Evolutionary conservation across 148 eudicot genomes (phyloP).

Genomic region (Camellia sinensis): DNA sequence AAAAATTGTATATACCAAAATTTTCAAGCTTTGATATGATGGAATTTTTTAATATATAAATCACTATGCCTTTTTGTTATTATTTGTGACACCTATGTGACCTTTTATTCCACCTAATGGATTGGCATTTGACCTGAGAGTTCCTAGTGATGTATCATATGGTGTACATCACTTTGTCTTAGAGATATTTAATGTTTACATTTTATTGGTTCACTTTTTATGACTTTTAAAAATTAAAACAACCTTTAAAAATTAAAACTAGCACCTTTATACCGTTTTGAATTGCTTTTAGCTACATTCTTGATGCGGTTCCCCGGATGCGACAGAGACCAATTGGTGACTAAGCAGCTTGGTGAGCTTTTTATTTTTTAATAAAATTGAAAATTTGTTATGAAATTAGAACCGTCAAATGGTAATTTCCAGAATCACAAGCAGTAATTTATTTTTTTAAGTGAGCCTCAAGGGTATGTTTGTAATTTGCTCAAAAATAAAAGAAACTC

Average conservation of each 20-base stretch:
- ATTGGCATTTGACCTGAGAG: background rate
- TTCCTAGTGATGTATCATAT: background rate
- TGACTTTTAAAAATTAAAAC: too few species aligned
- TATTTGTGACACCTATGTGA: background rate
- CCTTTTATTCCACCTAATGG: background rate
- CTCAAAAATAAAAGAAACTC: too few species aligned
- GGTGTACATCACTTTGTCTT: background rate
- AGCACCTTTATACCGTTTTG: background rate
- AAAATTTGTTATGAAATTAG: too few species aligned
- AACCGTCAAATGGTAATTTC: slow-evolving; percentile 69
- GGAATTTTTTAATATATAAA: too few species aligned
- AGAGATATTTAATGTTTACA: background rate
- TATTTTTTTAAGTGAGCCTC: too few species aligned
- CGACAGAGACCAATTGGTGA: slow-evolving; percentile 98
- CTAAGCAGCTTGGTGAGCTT: slow-evolving; percentile 91
- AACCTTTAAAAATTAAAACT: background rate
- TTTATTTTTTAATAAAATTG: slow-evolving; percentile 46
- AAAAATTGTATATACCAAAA: background rate
- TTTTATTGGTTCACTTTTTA: background rate
- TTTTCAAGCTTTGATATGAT: background rate
- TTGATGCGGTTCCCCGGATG: slow-evolving; percentile 98
- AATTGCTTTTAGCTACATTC: slow-evolving; percentile 58
- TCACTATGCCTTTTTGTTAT: too few species aligned
- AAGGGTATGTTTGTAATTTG: too few species aligned
- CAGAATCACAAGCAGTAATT: too few species aligned